Conservation (phyloP, 2,329 filamentous ascomycete genomes). For the Onygenales sp. region DNA sequence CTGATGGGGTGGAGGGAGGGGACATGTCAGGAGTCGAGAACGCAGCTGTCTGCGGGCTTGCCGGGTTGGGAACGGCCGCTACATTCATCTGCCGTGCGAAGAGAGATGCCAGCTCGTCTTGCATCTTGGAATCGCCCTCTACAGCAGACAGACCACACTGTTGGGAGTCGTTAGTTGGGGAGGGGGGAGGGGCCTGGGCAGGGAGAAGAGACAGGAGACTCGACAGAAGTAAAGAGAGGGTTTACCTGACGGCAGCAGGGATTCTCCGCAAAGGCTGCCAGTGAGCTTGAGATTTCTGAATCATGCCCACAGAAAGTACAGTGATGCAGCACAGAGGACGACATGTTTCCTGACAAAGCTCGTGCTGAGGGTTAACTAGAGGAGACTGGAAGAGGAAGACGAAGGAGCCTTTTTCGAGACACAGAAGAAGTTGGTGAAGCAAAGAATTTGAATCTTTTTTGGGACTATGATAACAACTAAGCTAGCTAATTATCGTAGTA, state of each 20-base stretch:
- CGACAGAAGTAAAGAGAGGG: background rate
- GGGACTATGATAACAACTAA: constrained; percentile 7
- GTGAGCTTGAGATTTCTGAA: constrained; percentile 25
- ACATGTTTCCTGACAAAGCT: constrained; percentile 19
- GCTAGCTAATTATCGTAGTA: constrained; percentile 7
- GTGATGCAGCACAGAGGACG: constrained; percentile 27
- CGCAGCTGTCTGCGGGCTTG: constrained; percentile 17
- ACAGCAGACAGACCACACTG: constrained; percentile 34
- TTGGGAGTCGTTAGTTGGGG: constrained; percentile 8
- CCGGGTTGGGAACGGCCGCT: constrained; percentile 22
- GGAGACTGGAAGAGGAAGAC: constrained; percentile 5
- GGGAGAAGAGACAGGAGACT: constrained; percentile 13
- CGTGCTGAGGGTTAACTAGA: constrained; percentile 8
- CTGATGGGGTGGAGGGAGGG: constrained; percentile 21
- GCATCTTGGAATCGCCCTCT: constrained; percentile 50
- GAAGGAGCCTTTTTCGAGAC: constrained; percentile 6
- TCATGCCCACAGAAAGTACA: constrained; percentile 30
- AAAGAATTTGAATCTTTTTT: constrained; percentile 12
- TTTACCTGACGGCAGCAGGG: constrained; percentile 33
- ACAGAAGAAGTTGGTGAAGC: constrained; percentile 6
- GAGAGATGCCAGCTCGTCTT: constrained; percentile 73
- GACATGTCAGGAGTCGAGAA: constrained; percentile 20
- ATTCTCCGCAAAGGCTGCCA: constrained; percentile 28
- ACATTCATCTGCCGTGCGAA: constrained; percentile 69
- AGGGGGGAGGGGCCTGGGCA: constrained; percentile 7